Evolutionary conservation across 2,329 filamentous ascomycete genomes (phyloP).

Genomic region (Fusarium hainanense): DNA sequence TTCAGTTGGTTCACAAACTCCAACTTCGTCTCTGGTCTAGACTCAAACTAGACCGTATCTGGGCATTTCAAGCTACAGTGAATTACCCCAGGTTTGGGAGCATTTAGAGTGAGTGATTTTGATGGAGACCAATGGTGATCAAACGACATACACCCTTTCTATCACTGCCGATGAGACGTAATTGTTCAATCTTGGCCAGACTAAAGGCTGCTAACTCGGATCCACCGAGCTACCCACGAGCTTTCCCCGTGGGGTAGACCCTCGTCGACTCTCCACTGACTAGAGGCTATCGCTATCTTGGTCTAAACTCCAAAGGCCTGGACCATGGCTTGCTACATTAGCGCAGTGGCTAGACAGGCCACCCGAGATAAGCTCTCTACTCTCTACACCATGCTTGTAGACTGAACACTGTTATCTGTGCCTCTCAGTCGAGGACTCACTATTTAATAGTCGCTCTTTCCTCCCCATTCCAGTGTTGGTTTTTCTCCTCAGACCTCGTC

Average conservation of each 20-base stretch:
- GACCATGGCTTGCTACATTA: background rate
- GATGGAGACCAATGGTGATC: constrained; percentile 1
- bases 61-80: background rate
- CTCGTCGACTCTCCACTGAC: background rate
- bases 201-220: constrained; percentile 1
- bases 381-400: constrained; percentile 5
- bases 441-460: constrained; percentile 23
- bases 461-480: background rate
- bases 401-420: constrained; percentile 12
- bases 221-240: constrained; percentile 16
- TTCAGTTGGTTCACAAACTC: background rate
- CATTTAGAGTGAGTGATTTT: background rate
- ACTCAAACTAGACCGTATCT: background rate
- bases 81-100: background rate
- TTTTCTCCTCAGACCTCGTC: constrained; percentile 2
- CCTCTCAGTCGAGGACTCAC: background rate
- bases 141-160: constrained; percentile 6
- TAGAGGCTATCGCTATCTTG: background rate
- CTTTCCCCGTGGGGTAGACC: constrained; percentile 31
- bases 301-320: constrained; percentile 4
- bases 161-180: background rate
- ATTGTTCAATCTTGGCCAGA: background rate
- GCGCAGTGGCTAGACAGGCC: background rate
- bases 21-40: background rate
- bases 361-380: constrained; percentile 18